Conservation (phyloP, 441 rosid genomes). For the Arabidopsis lyrata region DNA sequence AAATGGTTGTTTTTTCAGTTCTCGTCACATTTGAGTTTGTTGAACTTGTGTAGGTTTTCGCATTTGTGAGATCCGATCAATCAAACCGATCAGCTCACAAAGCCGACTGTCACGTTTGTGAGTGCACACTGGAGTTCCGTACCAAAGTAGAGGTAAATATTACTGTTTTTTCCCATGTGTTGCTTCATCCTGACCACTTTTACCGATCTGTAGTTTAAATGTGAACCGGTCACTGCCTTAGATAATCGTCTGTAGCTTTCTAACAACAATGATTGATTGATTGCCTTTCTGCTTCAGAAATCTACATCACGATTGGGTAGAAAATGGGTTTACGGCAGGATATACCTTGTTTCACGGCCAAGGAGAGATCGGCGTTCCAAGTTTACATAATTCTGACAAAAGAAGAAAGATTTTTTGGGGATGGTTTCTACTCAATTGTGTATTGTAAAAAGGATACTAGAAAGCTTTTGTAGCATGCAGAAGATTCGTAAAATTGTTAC, state of each 20-base stretch:
- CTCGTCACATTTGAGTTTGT: conserved; percentile 18
- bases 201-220: background rate
- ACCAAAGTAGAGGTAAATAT: conserved; percentile 77
- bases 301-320: conserved; percentile 61
- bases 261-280: conserved; percentile 12
- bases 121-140: conserved; percentile 77
- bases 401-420: conserved; percentile 25
- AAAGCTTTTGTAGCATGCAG: conserved; percentile 31
- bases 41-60: conserved; percentile 72
- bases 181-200: background rate
- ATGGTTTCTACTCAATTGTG: conserved; percentile 29
- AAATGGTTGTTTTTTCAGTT: background rate
- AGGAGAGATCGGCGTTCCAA: conserved; percentile 54
- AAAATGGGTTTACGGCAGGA: conserved; percentile 86
- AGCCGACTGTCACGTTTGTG: conserved; percentile 96
- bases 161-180: background rate
- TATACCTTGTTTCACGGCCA: conserved; percentile 77
- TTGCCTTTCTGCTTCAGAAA: conserved; percentile 55
- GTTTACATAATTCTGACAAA: conserved; percentile 45
- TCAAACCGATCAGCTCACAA: conserved; percentile 68
- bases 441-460: conserved; percentile 18
- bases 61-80: conserved; percentile 78
- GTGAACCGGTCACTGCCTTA: conserved; percentile 5
- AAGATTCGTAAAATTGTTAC: conserved; percentile 29
- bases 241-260: background rate